Percentiles rank a stretch among this genome's conserved stretches.
These are phyloP conservation scores for Platanus orientalis DNA, from an alignment of 164 flowering plant species.

Conservation along the genomic window DNA sequence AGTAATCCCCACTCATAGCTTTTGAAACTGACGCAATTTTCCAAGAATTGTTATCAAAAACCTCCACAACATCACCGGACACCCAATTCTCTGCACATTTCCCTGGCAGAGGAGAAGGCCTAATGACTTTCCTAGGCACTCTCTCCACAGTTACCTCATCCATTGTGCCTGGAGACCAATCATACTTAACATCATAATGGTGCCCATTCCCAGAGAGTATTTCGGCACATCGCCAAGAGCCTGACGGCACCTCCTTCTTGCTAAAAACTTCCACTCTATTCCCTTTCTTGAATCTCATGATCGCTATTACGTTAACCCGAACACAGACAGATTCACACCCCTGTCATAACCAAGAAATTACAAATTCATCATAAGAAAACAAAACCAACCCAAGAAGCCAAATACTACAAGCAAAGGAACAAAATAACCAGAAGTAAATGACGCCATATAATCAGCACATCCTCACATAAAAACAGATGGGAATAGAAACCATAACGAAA, in stretches of 20 bases:
- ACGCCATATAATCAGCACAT: too few species aligned
- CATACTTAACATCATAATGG: slow-evolving; percentile 54
- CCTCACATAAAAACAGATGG: not conserved
- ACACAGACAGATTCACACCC: slow-evolving; percentile 9
- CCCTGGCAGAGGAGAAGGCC: slow-evolving; percentile 63
- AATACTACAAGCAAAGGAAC: not conserved
- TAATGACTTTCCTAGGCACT: slow-evolving; percentile 56
- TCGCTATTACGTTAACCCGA: slow-evolving; percentile 6
- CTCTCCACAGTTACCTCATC: slow-evolving; percentile 31
- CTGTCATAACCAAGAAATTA: slow-evolving; percentile 6
- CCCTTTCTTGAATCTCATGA: slow-evolving; percentile 68
- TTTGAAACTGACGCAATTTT: slow-evolving; percentile 51
- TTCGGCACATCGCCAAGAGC: slow-evolving; percentile 67
- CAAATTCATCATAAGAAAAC: not conserved
- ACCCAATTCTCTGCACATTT: slow-evolving; percentile 36
- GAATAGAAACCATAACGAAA: not conserved
- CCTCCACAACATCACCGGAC: slow-evolving; percentile 69
- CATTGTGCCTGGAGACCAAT: slow-evolving; percentile 7
- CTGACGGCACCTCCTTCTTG: slow-evolving; percentile 46
- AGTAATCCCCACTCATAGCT: slow-evolving; percentile 27
- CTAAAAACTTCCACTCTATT: slow-evolving; percentile 65
- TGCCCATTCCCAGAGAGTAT: slow-evolving; percentile 75
- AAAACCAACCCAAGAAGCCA: not conserved
- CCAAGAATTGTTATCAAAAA: slow-evolving; percentile 65
- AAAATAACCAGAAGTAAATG: not conserved